Evolutionary conservation across 768 basidiomycete genomes (phyloP), one percentile per base, ranked within the genome.

Genomic region (Suillus subaureus): DNA sequence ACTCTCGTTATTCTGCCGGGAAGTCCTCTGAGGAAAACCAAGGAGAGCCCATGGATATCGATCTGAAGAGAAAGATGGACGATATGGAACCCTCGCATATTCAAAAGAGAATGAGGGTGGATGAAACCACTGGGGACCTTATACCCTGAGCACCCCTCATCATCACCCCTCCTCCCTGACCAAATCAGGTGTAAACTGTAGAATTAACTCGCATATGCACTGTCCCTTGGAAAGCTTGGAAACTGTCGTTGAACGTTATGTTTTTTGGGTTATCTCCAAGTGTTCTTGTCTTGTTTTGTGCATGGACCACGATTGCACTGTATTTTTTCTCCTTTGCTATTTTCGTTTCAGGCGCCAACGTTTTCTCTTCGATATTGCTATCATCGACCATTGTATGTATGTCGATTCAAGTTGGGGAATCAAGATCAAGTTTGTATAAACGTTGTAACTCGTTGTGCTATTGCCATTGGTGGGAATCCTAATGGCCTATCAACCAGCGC

Each of bases 41-140:
- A 16, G 77, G 81, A 66, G 78, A 80, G 67, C 78, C 84, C 35
- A 80, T 81, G 71, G 87, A 87, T 21, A 63, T 79, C 64, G 89
- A 90, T 68, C 72, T 87, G 76, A 90, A 89, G 80, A 79, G 87
- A 75, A 80, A 82, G 71, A 71, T 85, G 74, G 86, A 88, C 63
- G 84, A 85, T 69, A 68, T 82, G 64, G 87, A 86, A 64, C 72
- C 79, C 65, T 74, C 69, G 42, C 84, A 86, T 70, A 84, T 84
- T 64, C 78, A 81, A 68, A 92, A 92, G 86, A 90, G 89, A 84
- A 87, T 91, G 85, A 84, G 88, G 75, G 84, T 90, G 80, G 87
- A 87, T 68, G 81, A 82, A 71, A 73, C 80, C 65, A 78, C 79
- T 61, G 76, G 79, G 56, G 77, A 79, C 73, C 78, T 79, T 77